A percentile compares a stretch with the other conserved stretches of the same genome.
Conservation (phyloP, 1,139 yeast genomes). For the Yamadazyma epiphylla region DNA sequence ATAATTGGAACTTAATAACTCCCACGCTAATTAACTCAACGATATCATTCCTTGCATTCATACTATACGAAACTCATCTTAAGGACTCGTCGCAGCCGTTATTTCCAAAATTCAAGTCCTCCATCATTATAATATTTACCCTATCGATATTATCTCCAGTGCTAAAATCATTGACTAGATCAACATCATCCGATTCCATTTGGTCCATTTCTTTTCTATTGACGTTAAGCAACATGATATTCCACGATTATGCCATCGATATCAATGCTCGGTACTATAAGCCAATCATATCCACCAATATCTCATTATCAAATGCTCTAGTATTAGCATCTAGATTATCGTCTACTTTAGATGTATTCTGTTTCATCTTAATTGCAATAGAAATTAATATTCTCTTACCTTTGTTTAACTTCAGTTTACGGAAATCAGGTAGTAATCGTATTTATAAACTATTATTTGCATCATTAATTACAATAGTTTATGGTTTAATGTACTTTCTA, state of each 20-base stretch:
- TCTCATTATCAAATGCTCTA: conserved; percentile 81
- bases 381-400: conserved; percentile 74
- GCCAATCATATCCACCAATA: conserved; percentile 76
- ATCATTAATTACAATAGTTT: conserved; percentile 17
- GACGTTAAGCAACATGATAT: conserved; percentile 59
- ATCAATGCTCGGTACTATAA: conserved; percentile 27
- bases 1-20: conserved; percentile 40
- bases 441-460: conserved; percentile 33
- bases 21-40: conserved; percentile 28
- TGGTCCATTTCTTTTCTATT: conserved; percentile 90
- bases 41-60: conserved; percentile 25
- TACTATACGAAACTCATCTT: conserved; percentile 11
- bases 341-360: conserved; percentile 74
- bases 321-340: conserved; percentile 82
- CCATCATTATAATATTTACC: conserved; percentile 63
- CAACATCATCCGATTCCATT: conserved; percentile 90
- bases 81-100: conserved; percentile 3
- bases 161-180: conserved; percentile 77
- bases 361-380: conserved; percentile 72
- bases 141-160: conserved; percentile 84
- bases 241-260: conserved; percentile 62
- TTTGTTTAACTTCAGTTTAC: conserved; percentile 57
- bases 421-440: conserved; percentile 26
- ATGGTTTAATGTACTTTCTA: conserved; percentile 16
- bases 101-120: conserved; percentile 47